Evolutionary conservation across 2,329 filamentous ascomycete genomes (phyloP).

Genomic region (Verticillium longisporum): DNA sequence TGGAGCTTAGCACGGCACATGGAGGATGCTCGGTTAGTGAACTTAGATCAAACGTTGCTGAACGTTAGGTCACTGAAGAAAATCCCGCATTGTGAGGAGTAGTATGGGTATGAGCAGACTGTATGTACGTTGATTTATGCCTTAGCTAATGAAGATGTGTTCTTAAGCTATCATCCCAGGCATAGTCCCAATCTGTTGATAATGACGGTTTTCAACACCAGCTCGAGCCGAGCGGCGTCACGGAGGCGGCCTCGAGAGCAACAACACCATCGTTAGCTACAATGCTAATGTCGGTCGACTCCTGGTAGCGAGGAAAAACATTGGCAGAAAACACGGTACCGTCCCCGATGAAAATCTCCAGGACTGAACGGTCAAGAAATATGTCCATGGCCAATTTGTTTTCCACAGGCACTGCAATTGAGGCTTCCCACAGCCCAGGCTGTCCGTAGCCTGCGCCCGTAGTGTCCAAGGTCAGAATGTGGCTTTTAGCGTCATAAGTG

Average conservation of each 20-base stretch:
- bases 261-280: constrained; percentile 3
- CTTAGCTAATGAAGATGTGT: background rate
- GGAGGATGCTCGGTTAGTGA: background rate
- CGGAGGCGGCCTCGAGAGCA: constrained; percentile 5
- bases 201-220: constrained; percentile 6
- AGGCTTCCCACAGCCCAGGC: constrained; percentile 18
- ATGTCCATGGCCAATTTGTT: constrained; percentile 19
- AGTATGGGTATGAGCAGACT: background rate
- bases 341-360: constrained; percentile 21
- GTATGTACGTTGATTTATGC: background rate
- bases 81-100: background rate
- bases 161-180: no score
- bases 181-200: no score
- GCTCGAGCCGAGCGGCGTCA: constrained; percentile 13
- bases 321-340: constrained; percentile 19
- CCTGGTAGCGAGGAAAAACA: constrained; percentile 17
- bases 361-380: constrained; percentile 18
- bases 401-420: constrained; percentile 9
- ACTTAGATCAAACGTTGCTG: background rate
- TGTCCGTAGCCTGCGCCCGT: constrained; percentile 20
- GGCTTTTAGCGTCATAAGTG: constrained; percentile 12
- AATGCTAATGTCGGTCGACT: constrained; percentile 17
- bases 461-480: constrained; percentile 20
- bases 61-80: background rate
- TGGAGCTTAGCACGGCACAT: background rate